Conservation (phyloP, 2,329 filamentous ascomycete species). For the Blastomyces emzantsi region DNA sequence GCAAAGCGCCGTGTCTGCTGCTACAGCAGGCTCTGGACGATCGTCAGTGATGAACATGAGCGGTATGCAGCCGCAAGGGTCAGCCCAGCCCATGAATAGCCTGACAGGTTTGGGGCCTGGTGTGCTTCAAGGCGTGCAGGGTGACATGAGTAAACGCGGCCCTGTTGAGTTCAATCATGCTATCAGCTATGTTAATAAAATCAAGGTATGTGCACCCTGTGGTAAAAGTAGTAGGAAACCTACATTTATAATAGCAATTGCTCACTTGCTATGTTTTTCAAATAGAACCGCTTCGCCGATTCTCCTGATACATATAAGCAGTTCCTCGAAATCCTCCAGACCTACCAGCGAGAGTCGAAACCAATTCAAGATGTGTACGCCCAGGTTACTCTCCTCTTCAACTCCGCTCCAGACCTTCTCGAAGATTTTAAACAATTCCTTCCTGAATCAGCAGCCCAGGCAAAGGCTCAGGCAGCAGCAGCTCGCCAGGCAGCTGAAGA, state of each 20-base stretch:
- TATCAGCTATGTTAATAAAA: constrained; percentile 99
- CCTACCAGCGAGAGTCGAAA: constrained; percentile 95
- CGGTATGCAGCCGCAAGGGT: constrained; percentile 36
- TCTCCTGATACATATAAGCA: constrained; percentile 99
- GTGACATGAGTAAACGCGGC: constrained; percentile 68
- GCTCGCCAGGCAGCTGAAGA: constrained; percentile 59
- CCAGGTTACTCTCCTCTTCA: constrained; percentile 90
- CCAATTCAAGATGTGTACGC: constrained; percentile 98
- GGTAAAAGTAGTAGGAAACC: neutral
- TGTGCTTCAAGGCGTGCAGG: constrained; percentile 47
- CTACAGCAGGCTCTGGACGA: constrained; percentile 41
- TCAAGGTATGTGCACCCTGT: constrained; percentile 61
- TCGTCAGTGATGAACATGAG: constrained; percentile 43
- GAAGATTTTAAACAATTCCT: constrained; percentile 99
- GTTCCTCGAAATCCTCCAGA: constrained; percentile 95
- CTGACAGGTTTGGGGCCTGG: constrained; percentile 53
- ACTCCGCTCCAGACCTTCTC: constrained; percentile 82
- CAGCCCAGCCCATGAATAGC: constrained; percentile 47
- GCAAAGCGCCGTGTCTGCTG: constrained; percentile 56
- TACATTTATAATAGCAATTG: neutral
- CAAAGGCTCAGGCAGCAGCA: constrained; percentile 51
- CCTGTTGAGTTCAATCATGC: constrained; percentile 99
- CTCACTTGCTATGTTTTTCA: neutral
- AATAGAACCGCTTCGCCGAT: constrained; percentile 86
- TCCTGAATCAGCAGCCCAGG: constrained; percentile 73